These are phyloP conservation scores for Echria macrotheca DNA, from an alignment of 495 filamentous ascomycete species.

Conservation along the genomic window DNA sequence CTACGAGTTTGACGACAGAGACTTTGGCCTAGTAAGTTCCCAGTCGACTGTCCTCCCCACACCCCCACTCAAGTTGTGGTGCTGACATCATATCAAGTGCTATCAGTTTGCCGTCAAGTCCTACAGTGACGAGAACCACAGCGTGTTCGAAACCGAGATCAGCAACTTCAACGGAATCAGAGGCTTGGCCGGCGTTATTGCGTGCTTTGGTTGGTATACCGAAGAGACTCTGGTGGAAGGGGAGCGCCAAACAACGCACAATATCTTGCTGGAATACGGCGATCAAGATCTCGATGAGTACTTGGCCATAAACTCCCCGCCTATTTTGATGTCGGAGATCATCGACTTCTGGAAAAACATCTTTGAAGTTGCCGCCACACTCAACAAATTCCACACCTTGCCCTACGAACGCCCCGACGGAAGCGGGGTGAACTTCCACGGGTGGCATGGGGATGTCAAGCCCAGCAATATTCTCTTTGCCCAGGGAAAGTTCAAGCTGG, in stretches of 20 bases:
- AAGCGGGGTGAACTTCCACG: slow-evolving; percentile 14
- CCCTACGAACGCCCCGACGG: background rate
- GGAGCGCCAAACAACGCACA: slow-evolving; percentile 11
- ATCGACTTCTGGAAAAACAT: slow-evolving; percentile 33
- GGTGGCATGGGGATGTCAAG: slow-evolving; percentile 39
- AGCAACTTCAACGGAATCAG: slow-evolving; percentile 25
- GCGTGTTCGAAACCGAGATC: slow-evolving; percentile 28
- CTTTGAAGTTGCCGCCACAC: slow-evolving; percentile 29
- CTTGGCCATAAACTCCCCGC: slow-evolving; percentile 24
- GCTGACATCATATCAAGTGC: slow-evolving; percentile 9
- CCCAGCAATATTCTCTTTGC: slow-evolving; percentile 38
- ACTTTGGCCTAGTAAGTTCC: slow-evolving; percentile 7
- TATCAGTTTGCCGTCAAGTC: slow-evolving; percentile 35
- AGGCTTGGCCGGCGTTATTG: slow-evolving; percentile 22
- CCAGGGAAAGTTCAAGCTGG: slow-evolving; percentile 34
- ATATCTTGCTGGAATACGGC: slow-evolving; percentile 35
- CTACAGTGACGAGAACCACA: slow-evolving; percentile 14
- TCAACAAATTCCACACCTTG: slow-evolving; percentile 29
- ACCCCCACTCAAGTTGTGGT: background rate
- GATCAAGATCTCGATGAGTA: slow-evolving; percentile 32
- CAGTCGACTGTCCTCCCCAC: background rate
- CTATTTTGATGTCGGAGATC: slow-evolving; percentile 25
- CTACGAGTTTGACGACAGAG: slow-evolving; percentile 14
- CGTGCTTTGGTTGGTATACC: slow-evolving; percentile 21
- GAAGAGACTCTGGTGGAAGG: slow-evolving; percentile 13